phyloP scores from a whole-genome alignment of 2,329 filamentous ascomycete genomes.

The Leptographium lundbergii region DNA sequence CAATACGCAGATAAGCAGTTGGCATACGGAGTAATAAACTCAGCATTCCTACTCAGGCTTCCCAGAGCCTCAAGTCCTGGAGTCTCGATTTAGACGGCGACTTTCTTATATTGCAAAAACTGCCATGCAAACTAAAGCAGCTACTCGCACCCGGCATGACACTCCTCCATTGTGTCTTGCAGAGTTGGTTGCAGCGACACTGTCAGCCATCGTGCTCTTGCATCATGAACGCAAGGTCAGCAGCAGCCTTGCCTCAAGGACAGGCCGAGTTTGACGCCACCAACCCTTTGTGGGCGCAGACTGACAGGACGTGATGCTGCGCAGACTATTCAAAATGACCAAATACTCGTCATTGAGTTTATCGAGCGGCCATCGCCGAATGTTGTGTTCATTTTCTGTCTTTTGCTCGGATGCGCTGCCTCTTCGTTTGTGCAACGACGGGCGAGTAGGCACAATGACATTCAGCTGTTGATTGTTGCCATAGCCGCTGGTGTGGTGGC shows the following conservation, averaged over 20 bases:
- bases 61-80: no score
- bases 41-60: no score
- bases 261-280: no score
- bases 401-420: constrained; percentile 22
- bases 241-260: no score
- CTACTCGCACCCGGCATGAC: no score
- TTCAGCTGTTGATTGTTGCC: constrained; percentile 20
- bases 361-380: constrained; percentile 19
- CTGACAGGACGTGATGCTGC: not conserved
- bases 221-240: not conserved
- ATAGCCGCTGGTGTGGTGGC: constrained; percentile 14
- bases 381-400: constrained; percentile 20
- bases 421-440: constrained; percentile 23
- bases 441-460: constrained; percentile 15
- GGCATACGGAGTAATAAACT: no score
- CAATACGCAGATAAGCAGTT: no score
- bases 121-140: no score
- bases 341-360: constrained; percentile 4
- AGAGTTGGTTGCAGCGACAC: not conserved
- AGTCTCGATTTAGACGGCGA: no score
- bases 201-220: not conserved
- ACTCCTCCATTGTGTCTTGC: not conserved
- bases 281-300: not conserved
- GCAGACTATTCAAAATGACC: not conserved
- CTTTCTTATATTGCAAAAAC: no score